Conservation (phyloP, 306 rosid species). For the Styphnolobium japonicum region DNA sequence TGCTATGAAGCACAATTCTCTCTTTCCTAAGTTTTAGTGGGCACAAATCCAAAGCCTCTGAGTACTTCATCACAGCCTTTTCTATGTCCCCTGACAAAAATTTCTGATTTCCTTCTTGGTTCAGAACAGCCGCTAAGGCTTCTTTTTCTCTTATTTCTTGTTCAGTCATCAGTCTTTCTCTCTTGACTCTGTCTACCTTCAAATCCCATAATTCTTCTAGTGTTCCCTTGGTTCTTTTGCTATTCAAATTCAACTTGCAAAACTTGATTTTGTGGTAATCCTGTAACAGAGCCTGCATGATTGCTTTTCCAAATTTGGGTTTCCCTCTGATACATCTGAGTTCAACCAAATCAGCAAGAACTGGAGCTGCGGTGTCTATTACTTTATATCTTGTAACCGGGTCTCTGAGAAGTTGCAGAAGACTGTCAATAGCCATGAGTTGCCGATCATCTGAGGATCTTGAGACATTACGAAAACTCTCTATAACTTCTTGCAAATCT, state of each 20-base stretch:
- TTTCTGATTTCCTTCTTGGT: constrained; percentile 43
- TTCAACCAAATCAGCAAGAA: constrained; percentile 68
- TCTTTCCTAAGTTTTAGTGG: constrained; percentile 41
- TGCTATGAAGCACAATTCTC: constrained; percentile 66
- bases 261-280: constrained; percentile 66
- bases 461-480: constrained; percentile 45
- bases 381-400: constrained; percentile 48
- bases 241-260: constrained; percentile 37
- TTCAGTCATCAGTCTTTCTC: constrained; percentile 46
- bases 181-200: constrained; percentile 64
- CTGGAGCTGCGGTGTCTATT: constrained; percentile 39
- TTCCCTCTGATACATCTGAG: constrained; percentile 31
- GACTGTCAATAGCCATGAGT: constrained; percentile 53
- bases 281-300: constrained; percentile 41
- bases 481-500: constrained; percentile 33
- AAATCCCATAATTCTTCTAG: constrained; percentile 56
- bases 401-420: constrained; percentile 58
- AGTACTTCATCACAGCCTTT: constrained; percentile 50
- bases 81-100: constrained; percentile 52
- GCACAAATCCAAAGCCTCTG: constrained; percentile 57
- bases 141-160: constrained; percentile 45
- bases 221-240: constrained; percentile 34
- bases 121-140: constrained; percentile 26
- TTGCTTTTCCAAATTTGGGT: constrained; percentile 39
- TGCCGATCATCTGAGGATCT: constrained; percentile 71